Percentiles rank a stretch among this genome's conserved stretches.
phyloP scores from a whole-genome alignment of 352 stramenopile genomes.

The Sclerospora graminicola region DNA sequence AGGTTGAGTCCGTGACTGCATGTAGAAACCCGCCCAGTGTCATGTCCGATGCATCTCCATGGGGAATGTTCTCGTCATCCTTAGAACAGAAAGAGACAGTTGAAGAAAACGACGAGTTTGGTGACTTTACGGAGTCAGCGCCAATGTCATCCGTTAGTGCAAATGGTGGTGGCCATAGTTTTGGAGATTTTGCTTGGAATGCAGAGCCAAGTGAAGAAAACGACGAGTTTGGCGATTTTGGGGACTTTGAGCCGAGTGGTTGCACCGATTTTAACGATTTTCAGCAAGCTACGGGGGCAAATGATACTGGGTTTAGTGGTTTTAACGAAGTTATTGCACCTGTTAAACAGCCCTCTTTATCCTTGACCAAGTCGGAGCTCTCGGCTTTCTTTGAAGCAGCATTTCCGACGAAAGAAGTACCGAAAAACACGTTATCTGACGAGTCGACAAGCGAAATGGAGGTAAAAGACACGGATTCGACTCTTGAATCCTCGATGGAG shows the following conservation, averaged over 20 bases:
- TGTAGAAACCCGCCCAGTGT: no score
- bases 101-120: slow-evolving; percentile 21
- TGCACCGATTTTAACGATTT: slow-evolving; percentile 10
- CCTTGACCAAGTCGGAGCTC: slow-evolving; percentile 22
- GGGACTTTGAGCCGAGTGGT: slow-evolving; percentile 27
- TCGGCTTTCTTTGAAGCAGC: slow-evolving; percentile 27
- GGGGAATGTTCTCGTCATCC: no score
- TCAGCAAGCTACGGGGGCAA: slow-evolving; percentile 10
- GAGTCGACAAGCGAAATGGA: slow-evolving; percentile 6
- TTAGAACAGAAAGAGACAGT: not conserved
- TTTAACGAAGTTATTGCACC: slow-evolving; percentile 10
- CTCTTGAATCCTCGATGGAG: slow-evolving; percentile 8
- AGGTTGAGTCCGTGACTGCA: no score
- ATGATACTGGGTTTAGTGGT: slow-evolving; percentile 23
- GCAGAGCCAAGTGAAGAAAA: not conserved
- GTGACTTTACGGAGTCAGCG: slow-evolving; percentile 6
- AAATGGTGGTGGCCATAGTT: slow-evolving; percentile 8
- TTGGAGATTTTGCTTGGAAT: slow-evolving; percentile 32
- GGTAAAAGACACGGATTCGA: not conserved
- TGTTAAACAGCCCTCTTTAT: not conserved
- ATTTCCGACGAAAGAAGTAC: slow-evolving; percentile 15
- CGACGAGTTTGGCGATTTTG: slow-evolving; percentile 24
- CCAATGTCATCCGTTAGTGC: not conserved
- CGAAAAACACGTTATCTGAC: not conserved
- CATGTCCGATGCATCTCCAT: no score